phyloP scores from a whole-genome alignment of 495 filamentous ascomycete species.

The Halenospora varia region DNA sequence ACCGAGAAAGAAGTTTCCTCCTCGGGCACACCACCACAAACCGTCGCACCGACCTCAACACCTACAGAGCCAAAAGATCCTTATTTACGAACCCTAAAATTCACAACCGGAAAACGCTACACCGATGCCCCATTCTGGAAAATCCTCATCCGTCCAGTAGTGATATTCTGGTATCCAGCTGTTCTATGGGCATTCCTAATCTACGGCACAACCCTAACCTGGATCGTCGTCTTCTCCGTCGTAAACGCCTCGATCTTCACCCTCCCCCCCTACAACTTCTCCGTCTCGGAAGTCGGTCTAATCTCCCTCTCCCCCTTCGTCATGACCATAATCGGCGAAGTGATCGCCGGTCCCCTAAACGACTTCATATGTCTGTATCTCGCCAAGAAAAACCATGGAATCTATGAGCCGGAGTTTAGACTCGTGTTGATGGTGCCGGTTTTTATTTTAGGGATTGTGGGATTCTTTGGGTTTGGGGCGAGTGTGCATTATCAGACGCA shows the following conservation, averaged over 20 bases:
- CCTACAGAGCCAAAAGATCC: constrained; percentile 20
- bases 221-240: constrained; percentile 52
- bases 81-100: constrained; percentile 24
- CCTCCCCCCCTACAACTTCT: constrained; percentile 49
- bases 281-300: constrained; percentile 42
- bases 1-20: constrained; percentile 24
- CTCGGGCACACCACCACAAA: constrained; percentile 16
- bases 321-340: constrained; percentile 43
- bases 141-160: constrained; percentile 43
- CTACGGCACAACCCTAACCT: constrained; percentile 46
- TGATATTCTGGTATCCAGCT: constrained; percentile 50
- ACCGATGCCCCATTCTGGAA: constrained; percentile 44
- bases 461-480: constrained; percentile 31
- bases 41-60: background rate
- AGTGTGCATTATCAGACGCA: constrained; percentile 42
- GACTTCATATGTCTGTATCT: constrained; percentile 22
- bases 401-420: constrained; percentile 39
- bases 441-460: constrained; percentile 7
- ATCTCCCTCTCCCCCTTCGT: constrained; percentile 47
- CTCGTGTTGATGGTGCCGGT: constrained; percentile 34
- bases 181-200: constrained; percentile 51
- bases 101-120: constrained; percentile 35
- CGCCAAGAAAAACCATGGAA: constrained; percentile 17
- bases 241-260: constrained; percentile 48
- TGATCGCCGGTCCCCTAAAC: constrained; percentile 45